Evolutionary conservation across 1,284 basidiomycete species (phyloP), one percentile per base, ranked within the genome.

Genomic region (Neolentinus lepideus): DNA sequence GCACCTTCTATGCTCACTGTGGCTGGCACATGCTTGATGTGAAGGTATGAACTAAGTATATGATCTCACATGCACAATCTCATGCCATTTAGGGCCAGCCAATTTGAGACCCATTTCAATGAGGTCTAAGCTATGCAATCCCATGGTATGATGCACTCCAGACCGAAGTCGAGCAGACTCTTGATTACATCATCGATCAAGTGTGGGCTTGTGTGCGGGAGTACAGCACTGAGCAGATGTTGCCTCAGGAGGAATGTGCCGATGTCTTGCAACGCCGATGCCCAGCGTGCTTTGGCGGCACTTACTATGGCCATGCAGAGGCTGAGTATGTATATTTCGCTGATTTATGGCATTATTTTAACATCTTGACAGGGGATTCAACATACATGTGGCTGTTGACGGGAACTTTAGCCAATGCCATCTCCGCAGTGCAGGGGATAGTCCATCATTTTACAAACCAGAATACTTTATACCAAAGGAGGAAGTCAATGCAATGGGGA

Each of bases 361-460:
- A 31, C 29, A 31, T 4, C 12, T 12, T 4, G 55, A 2, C n/a
- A 52, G 25, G 25, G 31, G 22, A 22, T 31, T 46, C 36, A 16
- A 51, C 26, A 57, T 71, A 9, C 67, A 68, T 38, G 57, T 70
- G 3, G 58, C 60, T 9, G 57, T 66, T 0, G 69, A 70, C 59
- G 67, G 66, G 1, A 69, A 65, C 38, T 70, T 70, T 54, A 65
- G 68, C 52, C 67, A 71, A 51, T 59, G 67, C 0, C 70, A 73
- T 55, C 60, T 63, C 11, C 22, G 53, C 1, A 57, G 57, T 14
- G 63, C 63, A 2, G 67, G 68, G 0, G 63, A 67, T 21, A 57
- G 65, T 51, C 61, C 67, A 1, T 43, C 52, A 9, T 69, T 68
- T 36, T 66, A 69, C 52, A 52, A 64, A 0, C 66, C 69, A 0